These are phyloP conservation scores for Nymphaea thermarum DNA, from an alignment of 164 flowering plant genomes.

Conservation along the genomic window DNA sequence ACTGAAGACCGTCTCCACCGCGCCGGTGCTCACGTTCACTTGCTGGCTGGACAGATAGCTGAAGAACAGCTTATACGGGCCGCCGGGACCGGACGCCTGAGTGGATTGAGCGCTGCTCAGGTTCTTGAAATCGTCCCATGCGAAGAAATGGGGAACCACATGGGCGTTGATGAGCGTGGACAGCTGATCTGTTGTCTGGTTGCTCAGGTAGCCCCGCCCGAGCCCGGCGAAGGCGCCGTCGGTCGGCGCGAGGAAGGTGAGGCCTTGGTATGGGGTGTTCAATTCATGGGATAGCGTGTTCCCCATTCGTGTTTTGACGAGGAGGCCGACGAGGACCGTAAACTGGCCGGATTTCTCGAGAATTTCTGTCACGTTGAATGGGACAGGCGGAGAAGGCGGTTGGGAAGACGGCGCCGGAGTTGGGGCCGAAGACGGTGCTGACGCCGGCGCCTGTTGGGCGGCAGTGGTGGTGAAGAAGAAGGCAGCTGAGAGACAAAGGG, in stretches of 20 bases:
- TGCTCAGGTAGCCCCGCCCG: conserved; percentile 45
- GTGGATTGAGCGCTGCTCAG: conserved; percentile 73
- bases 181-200: conserved; percentile 35
- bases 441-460: conserved; percentile 2
- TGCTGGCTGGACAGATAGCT: conserved; percentile 26
- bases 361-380: conserved; percentile 53
- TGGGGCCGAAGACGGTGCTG: conserved; percentile 7
- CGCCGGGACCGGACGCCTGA: conserved; percentile 35
- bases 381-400: no score
- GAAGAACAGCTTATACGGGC: conserved; percentile 36
- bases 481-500: neutral
- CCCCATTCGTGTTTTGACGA: conserved; percentile 30
- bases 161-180: conserved; percentile 56
- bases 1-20: conserved; percentile 31
- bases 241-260: conserved; percentile 77
- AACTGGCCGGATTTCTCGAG: conserved; percentile 54
- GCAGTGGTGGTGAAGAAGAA: neutral
- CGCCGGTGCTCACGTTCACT: conserved; percentile 57
- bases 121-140: conserved; percentile 15
- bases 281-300: conserved; percentile 48
- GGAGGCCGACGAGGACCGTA: conserved; percentile 44
- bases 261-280: conserved; percentile 57
- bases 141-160: conserved; percentile 51
- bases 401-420: conserved; percentile 5
- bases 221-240: conserved; percentile 77